Conservation (phyloP, 768 basidiomycete genomes). For the Tricholomella constricta region DNA sequence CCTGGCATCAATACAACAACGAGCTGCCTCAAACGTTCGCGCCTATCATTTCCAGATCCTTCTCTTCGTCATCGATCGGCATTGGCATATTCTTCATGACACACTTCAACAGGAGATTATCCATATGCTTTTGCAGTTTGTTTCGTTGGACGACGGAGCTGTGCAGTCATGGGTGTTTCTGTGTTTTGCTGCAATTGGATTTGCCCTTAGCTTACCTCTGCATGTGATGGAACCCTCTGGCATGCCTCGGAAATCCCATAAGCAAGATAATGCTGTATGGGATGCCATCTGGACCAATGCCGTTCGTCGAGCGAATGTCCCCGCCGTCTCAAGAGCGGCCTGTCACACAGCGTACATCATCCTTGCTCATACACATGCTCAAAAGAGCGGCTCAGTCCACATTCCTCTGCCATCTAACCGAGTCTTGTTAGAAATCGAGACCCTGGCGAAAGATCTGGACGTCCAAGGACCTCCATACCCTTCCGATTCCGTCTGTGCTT, state of each 20-base stretch:
- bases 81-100: conserved; percentile 68
- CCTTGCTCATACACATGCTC: conserved; percentile 36
- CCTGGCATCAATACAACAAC: conserved; percentile 48
- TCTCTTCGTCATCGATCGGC: conserved; percentile 81
- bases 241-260: conserved; percentile 2
- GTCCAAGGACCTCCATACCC: conserved; percentile 89
- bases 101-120: conserved; percentile 60
- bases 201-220: conserved; percentile 37
- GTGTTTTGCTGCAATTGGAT: conserved; percentile 72
- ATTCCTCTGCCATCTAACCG: conserved; percentile 53
- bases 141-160: conserved; percentile 61
- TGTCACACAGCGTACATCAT: conserved; percentile 67
- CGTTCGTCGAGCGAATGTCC: conserved; percentile 69
- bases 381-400: conserved; percentile 19
- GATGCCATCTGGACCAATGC: conserved; percentile 82
- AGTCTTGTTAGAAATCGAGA: conserved; percentile 73
- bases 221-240: background rate
- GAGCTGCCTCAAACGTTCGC: conserved; percentile 32
- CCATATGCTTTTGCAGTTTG: conserved; percentile 54
- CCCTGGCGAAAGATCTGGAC: conserved; percentile 78
- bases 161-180: conserved; percentile 88
- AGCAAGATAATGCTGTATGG: conserved; percentile 53
- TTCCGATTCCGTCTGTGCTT: conserved; percentile 87
- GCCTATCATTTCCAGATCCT: conserved; percentile 70
- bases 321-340: conserved; percentile 77